phyloP scores from a whole-genome alignment of 2,329 filamentous ascomycete species.

The Fusarium sp. region DNA sequence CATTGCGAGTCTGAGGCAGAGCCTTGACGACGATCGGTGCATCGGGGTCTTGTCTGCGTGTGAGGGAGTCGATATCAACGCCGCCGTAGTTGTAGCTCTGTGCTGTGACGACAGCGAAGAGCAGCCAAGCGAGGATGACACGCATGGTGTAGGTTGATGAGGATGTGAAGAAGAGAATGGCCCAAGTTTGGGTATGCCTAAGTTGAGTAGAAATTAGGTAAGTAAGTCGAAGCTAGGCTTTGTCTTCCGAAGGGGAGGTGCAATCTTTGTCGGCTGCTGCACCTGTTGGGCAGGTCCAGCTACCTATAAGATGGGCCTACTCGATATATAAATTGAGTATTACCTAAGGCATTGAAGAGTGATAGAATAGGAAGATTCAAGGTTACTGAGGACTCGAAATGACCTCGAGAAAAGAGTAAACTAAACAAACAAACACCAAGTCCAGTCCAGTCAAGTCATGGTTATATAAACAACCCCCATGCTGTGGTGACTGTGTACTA shows the following conservation, averaged over 20 bases:
- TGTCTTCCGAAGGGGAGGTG: neutral
- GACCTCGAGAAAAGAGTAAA: neutral
- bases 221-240: neutral
- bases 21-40: conserved; percentile 53
- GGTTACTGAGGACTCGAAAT: neutral
- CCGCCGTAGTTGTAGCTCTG: conserved; percentile 62
- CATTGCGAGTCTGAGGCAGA: conserved; percentile 50
- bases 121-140: conserved; percentile 2
- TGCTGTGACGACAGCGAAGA: conserved; percentile 25
- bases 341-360: neutral
- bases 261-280: neutral
- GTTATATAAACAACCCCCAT: neutral
- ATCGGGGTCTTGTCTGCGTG: conserved; percentile 51
- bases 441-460: neutral
- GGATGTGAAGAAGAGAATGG: neutral
- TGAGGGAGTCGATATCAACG: conserved; percentile 51
- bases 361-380: neutral
- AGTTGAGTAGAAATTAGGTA: neutral
- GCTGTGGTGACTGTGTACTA: neutral
- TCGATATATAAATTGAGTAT: neutral
- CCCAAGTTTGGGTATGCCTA: neutral
- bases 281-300: conserved; percentile 1
- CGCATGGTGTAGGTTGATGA: conserved; percentile 19
- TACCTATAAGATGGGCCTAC: neutral
- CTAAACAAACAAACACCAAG: neutral